Evolutionary conservation across 768 basidiomycete genomes (phyloP), one percentile per base, ranked within the genome.

Genomic region (Podaxis carcinomalis): DNA sequence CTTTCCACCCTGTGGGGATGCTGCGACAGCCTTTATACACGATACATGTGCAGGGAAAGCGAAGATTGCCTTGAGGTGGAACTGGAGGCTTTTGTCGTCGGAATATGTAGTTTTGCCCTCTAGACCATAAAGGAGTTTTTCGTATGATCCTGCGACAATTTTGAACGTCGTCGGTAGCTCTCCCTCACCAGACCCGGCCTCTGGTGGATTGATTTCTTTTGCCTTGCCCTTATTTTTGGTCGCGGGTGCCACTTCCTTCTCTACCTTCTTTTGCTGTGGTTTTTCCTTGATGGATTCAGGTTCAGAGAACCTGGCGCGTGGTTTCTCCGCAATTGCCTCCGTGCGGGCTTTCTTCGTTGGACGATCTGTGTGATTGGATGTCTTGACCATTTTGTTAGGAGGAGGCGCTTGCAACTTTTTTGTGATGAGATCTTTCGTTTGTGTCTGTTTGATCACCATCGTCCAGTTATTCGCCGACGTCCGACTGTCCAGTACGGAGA

Each of bases 31-130:
- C 69, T 95, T 95, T 62, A 99, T 89, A 67, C 87, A 94, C 1
- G 92, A 93, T 47, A 96, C 86, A 70, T 99, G 97, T 0, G 97
- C 97, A 28, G 97, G 95, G 75, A 99, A 99, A 64, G 94, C 92
- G 74, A 99, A 99, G 47, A 92, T 82, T 0, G 97, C 94, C 57
- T 86, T 84, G 28, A 96, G 68, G 19, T 76, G 66, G 62, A 72
- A 76, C 53, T 74, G 68, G 0, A 77, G 66, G 16, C 71, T 68
- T 2, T 67, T 66, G 40, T 73, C 69, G 5, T 74, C 66, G 52
- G 72, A 71, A 36, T 71, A 58, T 16, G 75, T 73, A 49, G 84
- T 75, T 0, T 83, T 77, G 37, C 89, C 93, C 61, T 93, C 83
- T 16, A 97, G 78, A 11, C 95, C 95, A 66, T 97, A 98, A 16